Base-by-base conservation (phyloP, 2,329 filamentous ascomycete genomes). In the Colletotrichum agaves region DNA sequence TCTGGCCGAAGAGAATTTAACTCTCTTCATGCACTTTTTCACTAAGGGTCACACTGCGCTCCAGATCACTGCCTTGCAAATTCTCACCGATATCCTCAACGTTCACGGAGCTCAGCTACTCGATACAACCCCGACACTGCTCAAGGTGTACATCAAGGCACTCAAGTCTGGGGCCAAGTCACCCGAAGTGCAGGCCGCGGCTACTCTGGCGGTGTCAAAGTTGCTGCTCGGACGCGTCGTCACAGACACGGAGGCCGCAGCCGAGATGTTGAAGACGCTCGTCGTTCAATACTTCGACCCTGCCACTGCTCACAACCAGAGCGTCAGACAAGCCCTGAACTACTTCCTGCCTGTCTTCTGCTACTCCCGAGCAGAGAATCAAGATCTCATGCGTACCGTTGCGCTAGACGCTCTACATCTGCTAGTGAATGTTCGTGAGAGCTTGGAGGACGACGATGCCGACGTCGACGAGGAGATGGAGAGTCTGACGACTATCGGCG, bases 331-430 rank as follows among this genome's bases (percentile, higher is more conserved):
- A 78, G 91, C 93, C 0, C 84, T 98, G 61, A 93, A 93, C 71
- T 98, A 98, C 79, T 98, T 98, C 84, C 83, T 98, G 39, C 95
- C 95, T 0, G 94, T 98, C 0, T 98, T 97, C 81, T 96, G 93
- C 78, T 97, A 95, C 78, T 94, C 92, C 7, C 87, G 93, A 3
- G 79, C 90, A 4, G 91, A 93, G 70, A 97, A 98, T 74, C 94
- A 96, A 70, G 87, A 91, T 31, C 85, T 93, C 37, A 94, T 98
- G 91, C 88, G 89, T 6, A 81, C 84, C 17, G 87, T 98, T 19
- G 88, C 91, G 0, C 86, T 95, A 2, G 87, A 91, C 27, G 89
- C 93, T 0, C 82, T 98, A 10, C 90, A 93, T 70, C 88, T 90
- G 12, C 86, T 97, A 7, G 87, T 91, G 74, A 91, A 91, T 67